Evolutionary conservation across 2,329 filamentous ascomycete genomes (phyloP).

Genomic region (Colletotrichum abscissum): DNA sequence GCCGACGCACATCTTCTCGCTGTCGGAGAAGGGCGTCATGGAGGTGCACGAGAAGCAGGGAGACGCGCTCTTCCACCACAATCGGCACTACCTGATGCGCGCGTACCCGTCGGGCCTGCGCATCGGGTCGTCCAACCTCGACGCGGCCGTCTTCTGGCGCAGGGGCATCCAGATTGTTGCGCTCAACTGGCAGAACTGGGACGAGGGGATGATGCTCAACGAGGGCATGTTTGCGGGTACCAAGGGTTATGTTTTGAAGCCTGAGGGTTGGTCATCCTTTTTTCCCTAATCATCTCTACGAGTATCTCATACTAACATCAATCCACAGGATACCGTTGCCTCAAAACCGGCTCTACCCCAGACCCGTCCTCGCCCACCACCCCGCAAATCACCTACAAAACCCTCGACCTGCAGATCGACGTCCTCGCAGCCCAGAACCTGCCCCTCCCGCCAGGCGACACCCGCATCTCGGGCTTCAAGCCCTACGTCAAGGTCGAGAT

Average conservation of each 20-base stretch:
- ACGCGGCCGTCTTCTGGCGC: slow-evolving; percentile 87
- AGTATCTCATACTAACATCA: not conserved
- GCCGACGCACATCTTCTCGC: slow-evolving; percentile 76
- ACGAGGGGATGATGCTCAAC: slow-evolving; percentile 96
- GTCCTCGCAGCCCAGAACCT: slow-evolving; percentile 82
- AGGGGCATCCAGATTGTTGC: slow-evolving; percentile 92
- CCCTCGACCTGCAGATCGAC: slow-evolving; percentile 77
- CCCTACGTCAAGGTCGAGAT: slow-evolving; percentile 88
- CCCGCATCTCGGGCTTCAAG: slow-evolving; percentile 68
- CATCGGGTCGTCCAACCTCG: slow-evolving; percentile 86
- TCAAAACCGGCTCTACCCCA: slow-evolving; percentile 40
- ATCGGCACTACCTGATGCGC: slow-evolving; percentile 84
- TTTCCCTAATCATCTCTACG: not conserved
- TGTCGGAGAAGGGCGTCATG: slow-evolving; percentile 73
- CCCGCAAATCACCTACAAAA: slow-evolving; percentile 60
- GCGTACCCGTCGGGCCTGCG: slow-evolving; percentile 88
- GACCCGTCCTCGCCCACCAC: not conserved
- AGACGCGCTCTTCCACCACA: slow-evolving; percentile 78
- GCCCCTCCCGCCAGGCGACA: slow-evolving; percentile 69
- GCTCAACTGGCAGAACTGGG: slow-evolving; percentile 92
- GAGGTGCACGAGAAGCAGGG: slow-evolving; percentile 64
- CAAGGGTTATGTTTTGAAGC: slow-evolving; percentile 89
- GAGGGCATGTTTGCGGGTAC: slow-evolving; percentile 90
- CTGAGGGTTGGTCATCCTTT: slow-evolving; percentile 62
- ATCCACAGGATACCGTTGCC: slow-evolving; percentile 50